These are phyloP conservation scores for Neocucurbitaria cava DNA, from an alignment of 2,329 filamentous ascomycete species.

Conservation along the genomic window DNA sequence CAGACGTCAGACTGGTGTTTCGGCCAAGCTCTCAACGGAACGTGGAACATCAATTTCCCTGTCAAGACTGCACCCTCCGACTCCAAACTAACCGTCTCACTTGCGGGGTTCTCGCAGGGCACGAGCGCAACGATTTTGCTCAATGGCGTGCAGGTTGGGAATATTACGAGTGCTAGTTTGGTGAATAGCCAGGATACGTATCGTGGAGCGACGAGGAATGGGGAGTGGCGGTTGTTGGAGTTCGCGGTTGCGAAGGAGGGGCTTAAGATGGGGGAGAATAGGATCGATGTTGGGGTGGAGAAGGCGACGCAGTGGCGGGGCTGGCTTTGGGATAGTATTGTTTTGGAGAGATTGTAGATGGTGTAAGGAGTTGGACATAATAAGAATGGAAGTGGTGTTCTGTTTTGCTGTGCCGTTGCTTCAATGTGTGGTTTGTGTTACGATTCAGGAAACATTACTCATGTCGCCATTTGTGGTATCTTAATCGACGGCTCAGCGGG, in stretches of 20 bases:
- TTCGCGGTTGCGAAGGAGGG: conserved; percentile 40
- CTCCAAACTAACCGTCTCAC: conserved; percentile 52
- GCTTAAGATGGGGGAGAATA: conserved; percentile 46
- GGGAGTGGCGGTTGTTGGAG: conserved; percentile 58
- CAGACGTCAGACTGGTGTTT: conserved; percentile 57
- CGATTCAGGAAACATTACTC: too few relatives aligned
- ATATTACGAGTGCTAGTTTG: conserved; percentile 49
- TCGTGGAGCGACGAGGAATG: conserved; percentile 55
- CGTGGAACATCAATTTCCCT: conserved; percentile 46
- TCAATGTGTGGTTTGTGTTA: too few relatives aligned
- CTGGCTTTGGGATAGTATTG: conserved; percentile 53
- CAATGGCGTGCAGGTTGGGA: conserved; percentile 51
- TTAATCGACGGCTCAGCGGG: too few relatives aligned
- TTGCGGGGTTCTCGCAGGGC: conserved; percentile 56
- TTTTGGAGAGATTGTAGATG: conserved; percentile 44
- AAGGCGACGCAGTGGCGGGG: conserved; percentile 49
- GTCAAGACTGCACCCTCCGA: conserved; percentile 22
- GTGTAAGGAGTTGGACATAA: background rate
- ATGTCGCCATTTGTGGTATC: too few relatives aligned
- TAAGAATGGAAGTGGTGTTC: background rate
- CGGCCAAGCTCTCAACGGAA: conserved; percentile 51
- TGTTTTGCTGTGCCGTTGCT: background rate
- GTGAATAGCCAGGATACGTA: conserved; percentile 57
- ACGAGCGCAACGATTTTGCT: conserved; percentile 51
- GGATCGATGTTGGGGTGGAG: conserved; percentile 48